Evolutionary conservation across 805 yeast species (phyloP), one percentile per base, ranked within the genome.

Genomic region (Saccharomycopsis olivae): DNA sequence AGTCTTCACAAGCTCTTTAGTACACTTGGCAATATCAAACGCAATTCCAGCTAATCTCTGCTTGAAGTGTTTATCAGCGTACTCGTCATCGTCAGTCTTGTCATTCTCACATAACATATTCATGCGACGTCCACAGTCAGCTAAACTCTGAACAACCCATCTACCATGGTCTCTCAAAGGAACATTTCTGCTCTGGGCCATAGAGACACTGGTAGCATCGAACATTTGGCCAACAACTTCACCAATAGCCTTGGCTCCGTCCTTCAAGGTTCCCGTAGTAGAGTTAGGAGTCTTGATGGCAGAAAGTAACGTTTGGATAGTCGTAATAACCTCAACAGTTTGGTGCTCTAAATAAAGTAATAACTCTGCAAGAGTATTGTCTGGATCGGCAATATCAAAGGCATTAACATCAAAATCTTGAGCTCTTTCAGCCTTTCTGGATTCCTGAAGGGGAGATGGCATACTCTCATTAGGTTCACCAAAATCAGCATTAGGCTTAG

Each of bases 31-130:
- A 61, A 89, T 84, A 57, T 89, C 97, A 62, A 87, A 89, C 21
- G 95, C 89, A 50, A 88, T 81, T 2, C 96, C 96, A 0, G 97
- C 97, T 49, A 89, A 72, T 53, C 96, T 73, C 60, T 89, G 96
- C 60, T 85, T 85, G 64, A 86, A 80, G 51, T 82, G 82, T 57
- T 83, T 81, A 55, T 86, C 94, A 2, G 96, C 96, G 54, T 71
- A 77, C 39, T 78, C 84, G 27, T 53, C 61, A 48, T 77, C 82
- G 30, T 60, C 59, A 18, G 53, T 53, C 15, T 62, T 60, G 20
- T 56, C 56, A 19, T 49, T 59, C 30, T 62, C 65, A 54, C 88
- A 79, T 46, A 89, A 67, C 21, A 70, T 67, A 35, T 73, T 73
- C 94, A 89, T 83, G 54, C 97, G 73, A 50, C 75, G 75, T 35